Conservation (phyloP, 345 rosid species). For the Anastatica hierochuntica region DNA sequence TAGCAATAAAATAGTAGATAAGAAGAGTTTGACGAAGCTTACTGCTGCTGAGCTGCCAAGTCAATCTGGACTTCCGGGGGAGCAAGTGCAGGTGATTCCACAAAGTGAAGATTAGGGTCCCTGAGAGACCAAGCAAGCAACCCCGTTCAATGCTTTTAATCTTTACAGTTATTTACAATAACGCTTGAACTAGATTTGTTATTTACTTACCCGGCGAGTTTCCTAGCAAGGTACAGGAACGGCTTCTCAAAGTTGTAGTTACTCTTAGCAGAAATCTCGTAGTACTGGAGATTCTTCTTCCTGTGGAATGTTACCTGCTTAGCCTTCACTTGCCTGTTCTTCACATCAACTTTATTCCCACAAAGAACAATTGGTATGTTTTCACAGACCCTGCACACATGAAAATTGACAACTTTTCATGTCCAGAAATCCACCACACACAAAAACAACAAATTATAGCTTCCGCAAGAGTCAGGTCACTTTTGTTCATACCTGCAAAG, state of each 20-base stretch:
- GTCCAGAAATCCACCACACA: no score
- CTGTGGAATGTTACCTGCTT: constrained; percentile 92
- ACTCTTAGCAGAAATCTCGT: constrained; percentile 93
- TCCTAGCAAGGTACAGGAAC: constrained; percentile 82
- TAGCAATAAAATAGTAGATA: not conserved
- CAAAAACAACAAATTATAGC: not conserved
- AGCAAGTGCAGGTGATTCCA: constrained; percentile 87
- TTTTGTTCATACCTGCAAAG: constrained; percentile 68
- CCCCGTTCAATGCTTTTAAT: not conserved
- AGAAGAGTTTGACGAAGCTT: constrained; percentile 16
- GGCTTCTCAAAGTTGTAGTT: constrained; percentile 95
- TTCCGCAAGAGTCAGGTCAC: no score
- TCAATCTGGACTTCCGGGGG: constrained; percentile 96
- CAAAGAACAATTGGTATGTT: constrained; percentile 86
- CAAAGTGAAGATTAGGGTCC: constrained; percentile 82
- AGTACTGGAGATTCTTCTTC: constrained; percentile 89
- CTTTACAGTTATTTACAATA: not conserved
- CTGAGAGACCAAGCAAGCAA: constrained; percentile 17
- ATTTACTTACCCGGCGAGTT: constrained; percentile 65
- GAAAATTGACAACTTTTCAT: not conserved
- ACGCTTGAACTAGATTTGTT: not conserved
- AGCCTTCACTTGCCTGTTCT: constrained; percentile 94
- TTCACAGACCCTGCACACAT: constrained; percentile 58
- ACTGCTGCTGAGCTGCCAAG: constrained; percentile 87
- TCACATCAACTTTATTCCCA: constrained; percentile 94